Percentiles rank a stretch among this genome's conserved stretches.
phyloP scores from a whole-genome alignment of 1,284 basidiomycete species.

The Marasmius sp. region DNA sequence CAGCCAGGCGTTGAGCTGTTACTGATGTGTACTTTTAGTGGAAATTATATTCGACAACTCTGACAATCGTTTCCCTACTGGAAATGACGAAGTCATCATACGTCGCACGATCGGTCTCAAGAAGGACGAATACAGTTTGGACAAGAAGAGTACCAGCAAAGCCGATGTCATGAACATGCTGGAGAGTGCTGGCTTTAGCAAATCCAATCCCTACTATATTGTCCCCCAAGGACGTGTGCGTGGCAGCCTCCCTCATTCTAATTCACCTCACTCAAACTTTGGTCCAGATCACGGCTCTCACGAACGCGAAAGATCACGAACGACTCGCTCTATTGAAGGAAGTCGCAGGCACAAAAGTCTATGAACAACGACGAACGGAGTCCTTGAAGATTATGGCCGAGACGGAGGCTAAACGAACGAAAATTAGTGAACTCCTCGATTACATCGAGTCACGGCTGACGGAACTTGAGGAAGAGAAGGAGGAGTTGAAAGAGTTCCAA shows the following conservation, averaged over 20 bases:
- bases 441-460: conserved; percentile 89
- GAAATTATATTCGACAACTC: conserved; percentile 89
- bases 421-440: conserved; percentile 88
- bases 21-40: conserved; percentile 39
- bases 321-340: conserved; percentile 93
- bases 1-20: neutral
- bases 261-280: neutral
- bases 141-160: conserved; percentile 94
- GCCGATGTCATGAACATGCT: conserved; percentile 97
- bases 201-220: conserved; percentile 98
- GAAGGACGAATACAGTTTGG: conserved; percentile 98
- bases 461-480: conserved; percentile 97
- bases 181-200: conserved; percentile 95
- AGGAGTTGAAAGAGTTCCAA: conserved; percentile 96
- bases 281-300: conserved; percentile 87
- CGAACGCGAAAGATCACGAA: conserved; percentile 97
- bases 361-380: conserved; percentile 92
- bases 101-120: conserved; percentile 95
- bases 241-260: conserved; percentile 15
- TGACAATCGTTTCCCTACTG: conserved; percentile 90
- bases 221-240: conserved; percentile 94
- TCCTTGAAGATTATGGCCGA: conserved; percentile 96
- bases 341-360: conserved; percentile 97
- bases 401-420: conserved; percentile 89
- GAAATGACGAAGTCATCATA: conserved; percentile 81